phyloP scores from a whole-genome alignment of 352 stramenopile genomes.

The Pythium sukuiense region DNA sequence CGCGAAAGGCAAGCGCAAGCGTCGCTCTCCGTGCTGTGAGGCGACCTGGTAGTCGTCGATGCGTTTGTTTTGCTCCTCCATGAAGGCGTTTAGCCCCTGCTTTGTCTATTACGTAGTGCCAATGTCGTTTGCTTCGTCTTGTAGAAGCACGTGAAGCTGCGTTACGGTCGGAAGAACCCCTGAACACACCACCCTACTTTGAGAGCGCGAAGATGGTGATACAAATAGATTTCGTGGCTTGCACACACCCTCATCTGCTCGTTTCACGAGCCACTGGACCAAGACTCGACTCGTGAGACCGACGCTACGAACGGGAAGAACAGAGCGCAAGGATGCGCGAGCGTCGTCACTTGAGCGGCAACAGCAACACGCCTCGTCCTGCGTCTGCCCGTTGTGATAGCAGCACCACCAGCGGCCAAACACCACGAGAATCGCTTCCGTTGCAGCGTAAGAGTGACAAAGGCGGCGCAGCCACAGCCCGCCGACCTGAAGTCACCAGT shows the following conservation, averaged over 20 bases:
- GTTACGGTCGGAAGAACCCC: too few relatives aligned
- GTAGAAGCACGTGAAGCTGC: too few relatives aligned
- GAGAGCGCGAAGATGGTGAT: too few relatives aligned
- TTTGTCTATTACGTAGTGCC: too few relatives aligned
- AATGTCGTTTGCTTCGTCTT: too few relatives aligned
- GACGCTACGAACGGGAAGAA: neutral
- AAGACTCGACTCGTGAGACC: neutral
- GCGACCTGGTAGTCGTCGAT: neutral
- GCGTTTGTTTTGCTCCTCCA: too few relatives aligned
- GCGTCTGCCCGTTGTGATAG: constrained; percentile 6
- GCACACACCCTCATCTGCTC: neutral
- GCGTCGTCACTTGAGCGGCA: constrained; percentile 53
- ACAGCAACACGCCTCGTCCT: constrained; percentile 40
- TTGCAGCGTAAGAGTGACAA: neutral
- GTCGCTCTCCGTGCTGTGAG: constrained; percentile 2
- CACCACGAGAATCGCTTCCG: neutral
- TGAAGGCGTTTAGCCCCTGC: too few relatives aligned
- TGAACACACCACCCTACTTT: too few relatives aligned
- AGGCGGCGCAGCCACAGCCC: constrained; percentile 9
- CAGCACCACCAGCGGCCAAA: neutral
- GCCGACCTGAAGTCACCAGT: constrained; percentile 3
- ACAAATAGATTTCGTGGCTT: too few relatives aligned
- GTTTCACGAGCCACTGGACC: neutral
- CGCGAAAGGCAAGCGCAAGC: neutral
- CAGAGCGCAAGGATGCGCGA: constrained; percentile 33